A percentile compares a stretch with the other conserved stretches of the same genome.
phyloP scores from a whole-genome alignment of 1,284 basidiomycete genomes.

The Pulveroboletus sp. region DNA sequence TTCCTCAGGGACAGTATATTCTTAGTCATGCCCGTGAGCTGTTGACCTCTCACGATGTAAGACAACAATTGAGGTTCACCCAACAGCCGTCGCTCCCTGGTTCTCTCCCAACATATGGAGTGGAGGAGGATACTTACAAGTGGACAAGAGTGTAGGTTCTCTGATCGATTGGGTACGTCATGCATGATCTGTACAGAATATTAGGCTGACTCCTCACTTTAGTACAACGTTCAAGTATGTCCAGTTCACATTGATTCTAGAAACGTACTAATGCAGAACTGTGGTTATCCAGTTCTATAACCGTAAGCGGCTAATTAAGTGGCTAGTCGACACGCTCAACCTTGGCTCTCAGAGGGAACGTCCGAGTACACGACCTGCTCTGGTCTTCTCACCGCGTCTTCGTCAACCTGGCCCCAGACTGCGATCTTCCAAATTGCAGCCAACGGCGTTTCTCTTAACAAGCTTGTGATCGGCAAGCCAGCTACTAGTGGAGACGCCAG shows the following conservation, averaged over 20 bases:
- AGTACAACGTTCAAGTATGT: constrained; percentile 49
- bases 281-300: constrained; percentile 67
- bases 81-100: too few species aligned
- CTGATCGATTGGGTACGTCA: constrained; percentile 54
- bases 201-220: not conserved
- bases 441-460: constrained; percentile 53
- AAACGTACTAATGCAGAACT: too few species aligned
- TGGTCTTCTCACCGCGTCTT: constrained; percentile 45
- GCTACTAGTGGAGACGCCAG: constrained; percentile 50
- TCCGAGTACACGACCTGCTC: constrained; percentile 49
- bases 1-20: constrained; percentile 41
- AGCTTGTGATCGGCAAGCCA: constrained; percentile 67
- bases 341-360: constrained; percentile 44
- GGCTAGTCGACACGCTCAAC: too few species aligned
- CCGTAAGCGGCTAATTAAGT: too few species aligned
- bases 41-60: too few species aligned
- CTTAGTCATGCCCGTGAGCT: constrained; percentile 41
- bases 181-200: too few species aligned
- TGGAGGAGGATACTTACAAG: constrained; percentile 57
- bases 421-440: constrained; percentile 63
- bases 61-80: too few species aligned
- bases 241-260: not conserved
- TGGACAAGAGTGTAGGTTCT: constrained; percentile 57
- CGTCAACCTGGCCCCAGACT: constrained; percentile 44
- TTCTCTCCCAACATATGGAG: constrained; percentile 24